Conservation (phyloP, 805 yeast species). For the Wickerhamiella spandovensis region DNA sequence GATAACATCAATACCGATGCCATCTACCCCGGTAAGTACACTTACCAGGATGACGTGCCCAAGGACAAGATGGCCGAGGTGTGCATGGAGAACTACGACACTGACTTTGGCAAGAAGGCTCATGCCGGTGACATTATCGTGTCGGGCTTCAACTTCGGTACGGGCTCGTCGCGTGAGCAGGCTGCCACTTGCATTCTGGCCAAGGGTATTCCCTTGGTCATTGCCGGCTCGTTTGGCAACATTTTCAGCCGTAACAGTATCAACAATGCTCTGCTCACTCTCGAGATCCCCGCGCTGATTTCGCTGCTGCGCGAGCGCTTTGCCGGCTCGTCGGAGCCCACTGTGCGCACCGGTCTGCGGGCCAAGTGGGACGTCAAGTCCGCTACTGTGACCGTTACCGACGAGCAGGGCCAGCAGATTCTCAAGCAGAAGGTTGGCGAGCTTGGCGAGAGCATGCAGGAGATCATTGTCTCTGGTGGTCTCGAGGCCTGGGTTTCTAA, state of each 20-base stretch:
- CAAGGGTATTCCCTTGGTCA: slow-evolving; percentile 81
- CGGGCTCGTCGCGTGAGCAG: slow-evolving; percentile 97
- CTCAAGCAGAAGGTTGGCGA: slow-evolving; percentile 87
- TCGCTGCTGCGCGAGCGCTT: slow-evolving; percentile 60
- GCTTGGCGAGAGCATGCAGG: slow-evolving; percentile 88
- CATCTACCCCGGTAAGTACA: slow-evolving; percentile 96
- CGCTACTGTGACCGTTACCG: slow-evolving; percentile 67
- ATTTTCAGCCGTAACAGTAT: slow-evolving; percentile 92
- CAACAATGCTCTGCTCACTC: slow-evolving; percentile 86
- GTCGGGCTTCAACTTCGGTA: slow-evolving; percentile 92
- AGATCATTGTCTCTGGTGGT: slow-evolving; percentile 93
- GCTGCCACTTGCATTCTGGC: slow-evolving; percentile 98
- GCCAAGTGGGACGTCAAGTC: slow-evolving; percentile 86
- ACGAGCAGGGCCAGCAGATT: slow-evolving; percentile 39
- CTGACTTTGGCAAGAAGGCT: slow-evolving; percentile 72
- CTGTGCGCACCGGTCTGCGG: slow-evolving; percentile 90
- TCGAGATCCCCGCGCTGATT: slow-evolving; percentile 84
- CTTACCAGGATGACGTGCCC: slow-evolving; percentile 95
- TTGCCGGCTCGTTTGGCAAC: slow-evolving; percentile 95
- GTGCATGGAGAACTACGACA: slow-evolving; percentile 97
- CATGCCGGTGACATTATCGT: slow-evolving; percentile 79
- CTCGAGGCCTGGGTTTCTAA: slow-evolving; percentile 85
- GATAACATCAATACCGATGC: slow-evolving; percentile 93
- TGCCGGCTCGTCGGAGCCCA: slow-evolving; percentile 46
- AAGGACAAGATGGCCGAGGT: slow-evolving; percentile 96